Conservation (phyloP, 805 yeast species). For the Candida ficus region DNA sequence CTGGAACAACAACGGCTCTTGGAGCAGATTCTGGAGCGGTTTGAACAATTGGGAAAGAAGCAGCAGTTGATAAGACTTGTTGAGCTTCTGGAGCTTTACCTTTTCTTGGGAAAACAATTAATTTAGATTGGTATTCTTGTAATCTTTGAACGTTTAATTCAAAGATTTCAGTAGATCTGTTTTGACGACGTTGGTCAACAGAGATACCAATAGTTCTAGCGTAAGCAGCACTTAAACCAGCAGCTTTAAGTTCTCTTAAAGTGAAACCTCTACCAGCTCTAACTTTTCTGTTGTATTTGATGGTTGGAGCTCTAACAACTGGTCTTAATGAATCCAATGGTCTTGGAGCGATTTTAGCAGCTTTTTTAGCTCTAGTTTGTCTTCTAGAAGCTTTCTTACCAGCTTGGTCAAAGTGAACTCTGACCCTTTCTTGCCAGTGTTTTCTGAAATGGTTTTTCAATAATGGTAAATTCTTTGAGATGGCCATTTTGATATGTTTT, state of each 20-base stretch:
- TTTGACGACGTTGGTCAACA: constrained; percentile 99
- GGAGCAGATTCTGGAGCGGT: constrained; percentile 66
- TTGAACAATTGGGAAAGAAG: constrained; percentile 90
- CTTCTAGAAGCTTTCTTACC: constrained; percentile 99
- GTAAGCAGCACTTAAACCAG: constrained; percentile 86
- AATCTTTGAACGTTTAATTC: constrained; percentile 94
- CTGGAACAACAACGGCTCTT: constrained; percentile 76
- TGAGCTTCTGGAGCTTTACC: constrained; percentile 74
- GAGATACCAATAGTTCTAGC: constrained; percentile 99
- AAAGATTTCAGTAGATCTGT: constrained; percentile 94
- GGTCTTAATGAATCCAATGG: constrained; percentile 97
- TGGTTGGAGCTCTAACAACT: constrained; percentile 97
- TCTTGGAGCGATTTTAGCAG: constrained; percentile 95
- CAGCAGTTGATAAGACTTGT: constrained; percentile 70
- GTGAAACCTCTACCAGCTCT: constrained; percentile 99
- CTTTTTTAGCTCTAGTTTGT: constrained; percentile 87
- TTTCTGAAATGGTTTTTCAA: constrained; percentile 99
- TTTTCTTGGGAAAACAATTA: constrained; percentile 94
- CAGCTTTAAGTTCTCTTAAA: constrained; percentile 96
- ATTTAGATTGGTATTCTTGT: constrained; percentile 91
- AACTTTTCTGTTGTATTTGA: constrained; percentile 98
- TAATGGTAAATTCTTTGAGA: constrained; percentile 97
- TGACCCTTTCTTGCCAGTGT: constrained; percentile 99
- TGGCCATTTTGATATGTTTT: constrained; percentile 53
- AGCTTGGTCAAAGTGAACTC: constrained; percentile 99